These are phyloP conservation scores for Candida boleticola DNA, from an alignment of 805 yeast genomes.

Conservation along the genomic window DNA sequence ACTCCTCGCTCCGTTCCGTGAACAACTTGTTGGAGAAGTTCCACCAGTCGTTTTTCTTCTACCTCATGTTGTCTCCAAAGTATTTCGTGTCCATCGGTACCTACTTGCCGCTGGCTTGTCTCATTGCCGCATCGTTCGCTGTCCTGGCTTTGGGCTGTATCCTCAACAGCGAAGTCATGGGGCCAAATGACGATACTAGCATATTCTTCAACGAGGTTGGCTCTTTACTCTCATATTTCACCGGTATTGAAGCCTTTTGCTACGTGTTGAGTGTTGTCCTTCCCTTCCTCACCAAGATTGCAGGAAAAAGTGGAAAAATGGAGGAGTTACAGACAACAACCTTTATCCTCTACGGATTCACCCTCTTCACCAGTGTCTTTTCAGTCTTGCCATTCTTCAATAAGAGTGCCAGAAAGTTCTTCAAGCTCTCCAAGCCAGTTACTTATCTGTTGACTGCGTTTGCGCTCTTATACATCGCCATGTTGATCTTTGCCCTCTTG, in stretches of 20 bases:
- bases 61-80: slow-evolving; percentile 73
- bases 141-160: slow-evolving; percentile 61
- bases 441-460: slow-evolving; percentile 41
- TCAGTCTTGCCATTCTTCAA: slow-evolving; percentile 14
- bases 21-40: slow-evolving; percentile 92
- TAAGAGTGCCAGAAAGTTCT: slow-evolving; percentile 5
- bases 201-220: slow-evolving; percentile 22
- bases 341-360: slow-evolving; percentile 16
- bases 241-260: slow-evolving; percentile 24
- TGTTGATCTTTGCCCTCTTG: slow-evolving; percentile 67
- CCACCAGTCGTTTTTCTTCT: slow-evolving; percentile 95
- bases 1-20: slow-evolving; percentile 81
- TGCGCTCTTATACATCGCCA: slow-evolving; percentile 55
- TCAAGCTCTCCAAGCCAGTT: slow-evolving; percentile 17
- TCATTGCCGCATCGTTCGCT: slow-evolving; percentile 67
- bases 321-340: slow-evolving; percentile 13
- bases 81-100: slow-evolving; percentile 91
- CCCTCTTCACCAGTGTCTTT: slow-evolving; percentile 11
- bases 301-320: slow-evolving; percentile 8
- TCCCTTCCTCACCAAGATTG: slow-evolving; percentile 19
- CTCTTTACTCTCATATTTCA: slow-evolving; percentile 24
- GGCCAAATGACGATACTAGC: not conserved
- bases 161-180: slow-evolving; percentile 41
- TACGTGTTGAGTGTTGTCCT: slow-evolving; percentile 21
- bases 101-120: slow-evolving; percentile 81